Conservation (phyloP, 441 rosid species). For the Codiaeum variegatum region DNA sequence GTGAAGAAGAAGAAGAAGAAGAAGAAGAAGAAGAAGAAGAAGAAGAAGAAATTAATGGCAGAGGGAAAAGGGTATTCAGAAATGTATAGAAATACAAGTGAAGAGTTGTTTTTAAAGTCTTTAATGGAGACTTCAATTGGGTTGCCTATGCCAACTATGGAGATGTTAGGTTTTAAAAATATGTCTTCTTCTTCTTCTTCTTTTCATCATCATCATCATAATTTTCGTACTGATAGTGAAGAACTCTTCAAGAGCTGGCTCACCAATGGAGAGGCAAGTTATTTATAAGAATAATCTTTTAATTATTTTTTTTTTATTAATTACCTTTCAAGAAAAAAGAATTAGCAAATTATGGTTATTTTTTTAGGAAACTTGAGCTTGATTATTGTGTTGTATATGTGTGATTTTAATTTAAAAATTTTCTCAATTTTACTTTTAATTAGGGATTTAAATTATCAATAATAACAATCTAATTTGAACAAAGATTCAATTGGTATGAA, state of each 20-base stretch:
- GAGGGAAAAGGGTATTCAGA: slow-evolving; percentile 53
- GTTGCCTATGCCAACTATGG: slow-evolving; percentile 53
- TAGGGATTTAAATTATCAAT: too few relatives aligned
- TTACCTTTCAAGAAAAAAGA: too few relatives aligned
- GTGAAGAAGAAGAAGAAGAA: slow-evolving; percentile 30
- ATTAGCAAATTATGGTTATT: not conserved
- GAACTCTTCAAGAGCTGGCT: slow-evolving; percentile 81
- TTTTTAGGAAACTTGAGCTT: not conserved
- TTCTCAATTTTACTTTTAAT: not conserved
- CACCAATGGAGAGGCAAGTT: slow-evolving; percentile 68
- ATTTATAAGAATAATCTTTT: not conserved
- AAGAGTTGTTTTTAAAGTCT: slow-evolving; percentile 58
- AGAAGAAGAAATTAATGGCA: too few relatives aligned
- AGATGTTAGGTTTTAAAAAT: slow-evolving; percentile 56
- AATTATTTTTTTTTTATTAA: not conserved
- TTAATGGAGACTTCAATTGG: slow-evolving; percentile 59
- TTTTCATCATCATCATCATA: slow-evolving; percentile 20
- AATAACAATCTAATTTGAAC: not conserved
- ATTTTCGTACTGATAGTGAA: slow-evolving; percentile 59
- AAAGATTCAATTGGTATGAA: not conserved
- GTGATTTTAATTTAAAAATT: not conserved
- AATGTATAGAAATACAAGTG: slow-evolving; percentile 55
- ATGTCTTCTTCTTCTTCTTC: slow-evolving; percentile 23
- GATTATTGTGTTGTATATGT: not conserved
- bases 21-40: too few relatives aligned